Evolutionary conservation across 2,329 filamentous ascomycete genomes (phyloP), one percentile per base, ranked within the genome.

Genomic region (Sordariomycetes sp.): DNA sequence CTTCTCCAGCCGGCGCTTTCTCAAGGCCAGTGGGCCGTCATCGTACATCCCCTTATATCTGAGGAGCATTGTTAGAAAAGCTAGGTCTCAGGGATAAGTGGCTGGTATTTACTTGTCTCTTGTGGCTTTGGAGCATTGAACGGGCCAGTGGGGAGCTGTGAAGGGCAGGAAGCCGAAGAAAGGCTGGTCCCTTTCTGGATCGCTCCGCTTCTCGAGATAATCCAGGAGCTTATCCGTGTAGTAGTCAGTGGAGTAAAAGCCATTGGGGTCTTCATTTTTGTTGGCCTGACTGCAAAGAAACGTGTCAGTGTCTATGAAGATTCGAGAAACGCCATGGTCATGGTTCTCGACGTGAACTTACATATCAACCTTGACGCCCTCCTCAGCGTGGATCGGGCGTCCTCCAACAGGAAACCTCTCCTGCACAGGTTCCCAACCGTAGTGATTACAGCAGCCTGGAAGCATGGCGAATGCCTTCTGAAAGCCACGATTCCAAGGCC

Each of bases 111-210:
- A n/a, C n/a, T 75, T 70, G 14, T 63, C 58, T 28, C 71, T 66
- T 35, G 68, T 66, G 39, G 73, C 64, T 31, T 57, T 51, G 0
- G 73, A 71, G 0, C 72, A 71, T 43, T 79, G 75, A 6, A 79
- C 52, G 3, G 74, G 75, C 74, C 74, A 79, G 42, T 79, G 74
- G 3, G 74, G 74, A 0, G 74, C 75, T 0, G 72, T 73, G 47
- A 77, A 79, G 2, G 74, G 71, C 3, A 74, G 57, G 46, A 76
- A 78, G 2, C 57, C 72, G 44, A 78, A 78, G 55, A 79, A 78
- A 0, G 73, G 68, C 31, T n/a, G n/a, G n/a, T n/a, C 50, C 41
- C 4, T 53, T 2, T 46, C 43, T 7, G 36, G 51, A 39, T 44
- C 53, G 38, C 47, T 63, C 54, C 69, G 70, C 66, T 69, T 64